Evolutionary conservation across 2,329 filamentous ascomycete species (phyloP).

Genomic region (Penicillium sp.): DNA sequence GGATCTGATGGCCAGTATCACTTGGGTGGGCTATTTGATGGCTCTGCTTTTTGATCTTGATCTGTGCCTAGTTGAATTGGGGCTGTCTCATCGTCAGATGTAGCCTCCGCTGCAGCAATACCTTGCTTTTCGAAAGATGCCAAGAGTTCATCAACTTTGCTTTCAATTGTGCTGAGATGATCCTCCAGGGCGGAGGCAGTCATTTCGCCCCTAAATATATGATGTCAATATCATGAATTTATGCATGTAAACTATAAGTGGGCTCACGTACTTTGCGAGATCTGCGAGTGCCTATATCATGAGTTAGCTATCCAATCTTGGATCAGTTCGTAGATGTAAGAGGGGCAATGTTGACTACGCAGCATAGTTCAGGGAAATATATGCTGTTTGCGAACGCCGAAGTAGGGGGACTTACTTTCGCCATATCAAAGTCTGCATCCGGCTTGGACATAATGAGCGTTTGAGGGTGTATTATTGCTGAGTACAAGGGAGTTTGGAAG

Average conservation of each 20-base stretch:
- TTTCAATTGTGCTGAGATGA: constrained; percentile 20
- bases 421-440: constrained; percentile 1
- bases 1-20: constrained; percentile 67
- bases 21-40: constrained; percentile 40
- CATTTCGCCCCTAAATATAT: constrained; percentile 18
- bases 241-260: not conserved
- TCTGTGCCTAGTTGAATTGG: not conserved
- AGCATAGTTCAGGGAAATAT: not conserved
- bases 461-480: not conserved
- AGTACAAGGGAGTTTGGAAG: not conserved
- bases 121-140: constrained; percentile 21
- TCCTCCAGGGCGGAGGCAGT: constrained; percentile 22
- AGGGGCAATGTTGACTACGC: not conserved
- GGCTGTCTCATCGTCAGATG: not conserved
- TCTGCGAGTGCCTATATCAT: constrained; percentile 18
- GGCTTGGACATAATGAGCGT: not conserved
- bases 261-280: constrained; percentile 17
- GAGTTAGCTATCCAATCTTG: not conserved
- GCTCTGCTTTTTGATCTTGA: constrained; percentile 9
- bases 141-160: constrained; percentile 30
- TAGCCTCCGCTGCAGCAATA: not conserved
- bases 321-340: not conserved
- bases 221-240: constrained; percentile 4
- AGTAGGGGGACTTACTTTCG: not conserved
- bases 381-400: not conserved